Evolutionary conservation across 2,329 filamentous ascomycete genomes (phyloP), one percentile per base, ranked within the genome.

Genomic region (Pseudonectria buxi): DNA sequence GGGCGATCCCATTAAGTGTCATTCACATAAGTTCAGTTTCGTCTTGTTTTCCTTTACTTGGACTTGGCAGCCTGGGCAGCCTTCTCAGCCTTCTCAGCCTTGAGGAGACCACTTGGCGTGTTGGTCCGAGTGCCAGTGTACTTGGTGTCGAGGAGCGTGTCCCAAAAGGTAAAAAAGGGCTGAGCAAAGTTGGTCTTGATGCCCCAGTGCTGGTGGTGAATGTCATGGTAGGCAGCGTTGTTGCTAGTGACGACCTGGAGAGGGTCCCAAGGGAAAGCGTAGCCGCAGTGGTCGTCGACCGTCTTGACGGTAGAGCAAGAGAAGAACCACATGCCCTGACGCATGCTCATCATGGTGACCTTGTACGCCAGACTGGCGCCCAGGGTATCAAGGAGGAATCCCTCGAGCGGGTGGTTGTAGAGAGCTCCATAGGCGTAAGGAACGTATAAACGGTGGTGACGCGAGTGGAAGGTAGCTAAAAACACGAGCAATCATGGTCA

Each of bases 141-240:
- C 62, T 78, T 83, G 15, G 92, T 98, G 33, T 81, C 80, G 14
- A 95, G 69, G 18, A 88, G 56, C 30, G 76, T 72, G 59, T 98
- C 92, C 87, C 92, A 96, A 65, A 95, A 88, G 31, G 85, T 95
- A 65, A 96, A 95, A 67, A 89, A 94, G 3, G 86, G 86, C 62
- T 94, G 86, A 5, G 81, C 83, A 61, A 87, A 94, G 65, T 94
- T 94, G 46, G 83, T 85, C 74, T 96, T 98, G 72, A 98, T 95
- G 38, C 92, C 92, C 89, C 90, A 96, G 63, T 86, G 94, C 65
- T 98, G 92, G 65, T 98, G 92, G 64, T 98, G 92, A 40, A 98
- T 90, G 56, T 98, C 92, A 57, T 98, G 92, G 63, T 96, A 98
- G 25, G 81, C 83, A 16, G 92, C 90, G 51, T 96, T 95, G 71